These are phyloP conservation scores for Rhodotorula kratochvilovae DNA, from an alignment of 768 basidiomycete species.

Conservation along the genomic window DNA sequence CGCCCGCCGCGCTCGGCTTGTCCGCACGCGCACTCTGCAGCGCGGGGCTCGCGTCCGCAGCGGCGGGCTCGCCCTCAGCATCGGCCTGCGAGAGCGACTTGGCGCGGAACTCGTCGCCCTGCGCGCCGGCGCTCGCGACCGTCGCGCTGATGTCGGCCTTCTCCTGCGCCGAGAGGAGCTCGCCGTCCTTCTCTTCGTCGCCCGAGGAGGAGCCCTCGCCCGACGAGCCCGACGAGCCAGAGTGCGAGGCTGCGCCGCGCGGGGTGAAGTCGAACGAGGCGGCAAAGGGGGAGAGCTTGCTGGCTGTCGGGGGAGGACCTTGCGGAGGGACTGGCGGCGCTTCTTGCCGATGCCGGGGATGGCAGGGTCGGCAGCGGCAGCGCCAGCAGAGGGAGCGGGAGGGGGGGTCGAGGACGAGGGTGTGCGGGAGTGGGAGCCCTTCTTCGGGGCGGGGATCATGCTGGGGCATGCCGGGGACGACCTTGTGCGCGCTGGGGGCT, in stretches of 20 bases:
- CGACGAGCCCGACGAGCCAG: background rate
- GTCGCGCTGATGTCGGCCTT: slow-evolving; percentile 9
- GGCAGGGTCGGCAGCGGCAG: background rate
- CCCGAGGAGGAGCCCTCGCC: too few species aligned
- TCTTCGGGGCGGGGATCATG: slow-evolving; percentile 44
- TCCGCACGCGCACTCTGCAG: slow-evolving; percentile 6
- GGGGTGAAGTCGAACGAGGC: slow-evolving; percentile 31
- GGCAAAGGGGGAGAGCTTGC: slow-evolving; percentile 25
- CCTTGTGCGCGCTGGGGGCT: slow-evolving; percentile 39
- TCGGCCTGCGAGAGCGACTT: background rate
- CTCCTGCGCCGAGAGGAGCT: background rate
- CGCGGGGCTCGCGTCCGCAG: background rate
- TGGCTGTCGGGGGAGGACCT: slow-evolving; percentile 38
- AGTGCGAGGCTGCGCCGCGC: slow-evolving; percentile 6
- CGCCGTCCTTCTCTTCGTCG: background rate
- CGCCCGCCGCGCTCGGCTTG: background rate
- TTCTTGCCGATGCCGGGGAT: slow-evolving; percentile 33
- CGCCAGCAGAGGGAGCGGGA: background rate
- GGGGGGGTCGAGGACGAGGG: background rate
- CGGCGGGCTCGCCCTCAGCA: background rate
- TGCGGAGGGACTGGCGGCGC: slow-evolving; percentile 38
- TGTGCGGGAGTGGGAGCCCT: slow-evolving; percentile 34
- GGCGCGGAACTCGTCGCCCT: slow-evolving; percentile 19
- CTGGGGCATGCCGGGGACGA: slow-evolving; percentile 38
- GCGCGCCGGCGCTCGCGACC: background rate